Base-by-base conservation (phyloP, 2,329 filamentous ascomycete species). In the Cladophialophora chaetospira region DNA sequence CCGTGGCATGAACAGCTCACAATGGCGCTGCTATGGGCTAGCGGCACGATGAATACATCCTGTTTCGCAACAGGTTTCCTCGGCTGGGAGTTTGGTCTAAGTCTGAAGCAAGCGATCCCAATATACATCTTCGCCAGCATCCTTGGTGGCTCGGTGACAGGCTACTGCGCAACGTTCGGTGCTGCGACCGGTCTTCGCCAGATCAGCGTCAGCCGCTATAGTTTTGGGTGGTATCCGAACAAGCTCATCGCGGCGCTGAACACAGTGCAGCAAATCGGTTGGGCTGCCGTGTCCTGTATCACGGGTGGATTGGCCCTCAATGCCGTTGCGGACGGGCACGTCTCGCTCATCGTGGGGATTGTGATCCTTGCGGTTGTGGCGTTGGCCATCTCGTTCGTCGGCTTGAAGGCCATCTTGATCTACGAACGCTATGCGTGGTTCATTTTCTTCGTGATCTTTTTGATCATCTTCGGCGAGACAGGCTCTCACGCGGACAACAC, bases 391-490 rank as follows among this genome's bases (percentile, higher is more conserved):
- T 65, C 62, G 21, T 67, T 68, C 45, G 53, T 70, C 33, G 69
- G 69, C 3, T 54, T 69, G 17, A 65, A 62, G 25, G 64, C 62
- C 11, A 68, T 70, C 26, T 60, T 68, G 29, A 38, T 65, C 28
- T 69, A 69, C 40, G 68, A 70, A 53, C 65, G 68, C 23, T 70
- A 68, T 46, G 67, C 68, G 4, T 70, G 69, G 69, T 59, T 68
- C 25, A 58, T 69, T 36, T 66, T 66, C 50, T 70, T 70, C 55
- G 57, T 70, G 17, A 60, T 69, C 49, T 80, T 81, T 65, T 65
- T 80, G 61, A 73, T 81, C 64, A 75, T 81, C 63, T 78, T 77
- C 53, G 77, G 75, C 42, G 73, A 79, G 66, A 72, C 73, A 2
- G 77, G 72, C 19, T 63, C 65, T 25, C 73, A 72, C 35, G 77